Percentiles rank a stretch among this genome's conserved stretches.
Conservation (phyloP, 1,284 basidiomycete species). For the Leccinum colubrinum region DNA sequence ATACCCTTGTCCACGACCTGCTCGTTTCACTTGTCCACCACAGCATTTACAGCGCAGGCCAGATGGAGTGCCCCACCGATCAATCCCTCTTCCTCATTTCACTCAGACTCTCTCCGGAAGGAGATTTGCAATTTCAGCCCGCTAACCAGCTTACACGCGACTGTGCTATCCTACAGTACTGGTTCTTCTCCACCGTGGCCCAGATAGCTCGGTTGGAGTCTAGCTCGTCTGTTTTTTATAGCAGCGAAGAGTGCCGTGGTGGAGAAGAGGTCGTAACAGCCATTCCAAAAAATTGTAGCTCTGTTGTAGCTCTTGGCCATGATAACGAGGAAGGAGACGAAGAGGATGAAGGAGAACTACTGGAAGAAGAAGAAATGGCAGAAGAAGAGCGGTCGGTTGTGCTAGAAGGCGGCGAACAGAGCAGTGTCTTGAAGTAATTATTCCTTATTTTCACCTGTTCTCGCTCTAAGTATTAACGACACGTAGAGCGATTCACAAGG, state of each 20-base stretch:
- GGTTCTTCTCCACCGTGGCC: not conserved
- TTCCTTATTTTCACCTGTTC: not conserved
- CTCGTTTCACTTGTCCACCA: conserved; percentile 6
- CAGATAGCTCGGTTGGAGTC: not conserved
- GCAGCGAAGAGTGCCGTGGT: not conserved
- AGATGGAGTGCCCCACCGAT: conserved; percentile 8
- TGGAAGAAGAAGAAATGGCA: not conserved
- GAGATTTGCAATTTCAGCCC: not conserved
- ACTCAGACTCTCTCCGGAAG: not conserved
- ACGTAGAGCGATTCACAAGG: not conserved
- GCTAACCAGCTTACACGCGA: conserved; percentile 1
- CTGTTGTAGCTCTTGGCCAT: not conserved
- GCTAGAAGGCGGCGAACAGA: not conserved
- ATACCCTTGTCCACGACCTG: not conserved
- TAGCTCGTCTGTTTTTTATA: not conserved
- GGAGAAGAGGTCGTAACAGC: not conserved
- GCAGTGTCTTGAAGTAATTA: not conserved
- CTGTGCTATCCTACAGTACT: not conserved
- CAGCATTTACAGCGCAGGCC: not conserved
- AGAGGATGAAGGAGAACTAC: not conserved
- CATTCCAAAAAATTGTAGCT: too few relatives aligned
- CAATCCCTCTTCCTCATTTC: not conserved
- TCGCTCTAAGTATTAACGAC: not conserved
- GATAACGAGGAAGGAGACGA: not conserved
- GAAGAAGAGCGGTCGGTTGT: not conserved